Evolutionary conservation across 2,329 filamentous ascomycete genomes (phyloP).

Genomic region (Curvularia eragrostidis): DNA sequence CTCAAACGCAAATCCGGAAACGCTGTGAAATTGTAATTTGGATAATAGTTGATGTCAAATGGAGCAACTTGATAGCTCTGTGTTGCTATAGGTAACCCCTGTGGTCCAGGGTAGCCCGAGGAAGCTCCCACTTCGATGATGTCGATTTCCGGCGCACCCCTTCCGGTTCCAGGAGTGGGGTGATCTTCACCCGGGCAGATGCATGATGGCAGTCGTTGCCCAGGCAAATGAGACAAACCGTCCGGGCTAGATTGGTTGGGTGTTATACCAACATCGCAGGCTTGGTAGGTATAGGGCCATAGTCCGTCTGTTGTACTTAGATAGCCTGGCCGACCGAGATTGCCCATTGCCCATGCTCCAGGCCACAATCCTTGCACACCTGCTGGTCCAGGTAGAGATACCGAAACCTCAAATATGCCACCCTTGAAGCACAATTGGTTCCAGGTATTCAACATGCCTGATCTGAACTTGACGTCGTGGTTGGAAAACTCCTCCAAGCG

Average conservation of each 20-base stretch:
- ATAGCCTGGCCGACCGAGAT: constrained; percentile 61
- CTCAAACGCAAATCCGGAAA: constrained; percentile 59
- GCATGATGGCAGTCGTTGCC: constrained; percentile 55
- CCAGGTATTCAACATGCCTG: constrained; percentile 62
- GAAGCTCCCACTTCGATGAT: constrained; percentile 57
- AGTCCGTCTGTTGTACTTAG: constrained; percentile 60
- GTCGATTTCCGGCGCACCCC: constrained; percentile 59
- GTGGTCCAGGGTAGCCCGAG: constrained; percentile 35
- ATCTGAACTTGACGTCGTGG: constrained; percentile 56
- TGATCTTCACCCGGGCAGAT: constrained; percentile 56
- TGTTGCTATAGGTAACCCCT: constrained; percentile 54
- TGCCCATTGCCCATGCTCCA: constrained; percentile 63
- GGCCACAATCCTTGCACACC: constrained; percentile 60
- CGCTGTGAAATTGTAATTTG: constrained; percentile 60
- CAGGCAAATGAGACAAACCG: constrained; percentile 53
- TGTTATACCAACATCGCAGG: constrained; percentile 59
- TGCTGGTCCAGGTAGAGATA: constrained; percentile 60
- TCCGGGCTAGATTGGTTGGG: constrained; percentile 57
- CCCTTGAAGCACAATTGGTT: constrained; percentile 64
- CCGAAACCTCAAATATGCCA: constrained; percentile 60
- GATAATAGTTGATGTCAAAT: constrained; percentile 59
- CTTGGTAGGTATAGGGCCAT: constrained; percentile 63
- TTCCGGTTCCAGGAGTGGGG: constrained; percentile 55
- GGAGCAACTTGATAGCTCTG: constrained; percentile 59
- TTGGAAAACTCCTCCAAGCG: constrained; percentile 56